phyloP scores from a whole-genome alignment of 768 basidiomycete species.

The Termitomyces bulborhizus region DNA sequence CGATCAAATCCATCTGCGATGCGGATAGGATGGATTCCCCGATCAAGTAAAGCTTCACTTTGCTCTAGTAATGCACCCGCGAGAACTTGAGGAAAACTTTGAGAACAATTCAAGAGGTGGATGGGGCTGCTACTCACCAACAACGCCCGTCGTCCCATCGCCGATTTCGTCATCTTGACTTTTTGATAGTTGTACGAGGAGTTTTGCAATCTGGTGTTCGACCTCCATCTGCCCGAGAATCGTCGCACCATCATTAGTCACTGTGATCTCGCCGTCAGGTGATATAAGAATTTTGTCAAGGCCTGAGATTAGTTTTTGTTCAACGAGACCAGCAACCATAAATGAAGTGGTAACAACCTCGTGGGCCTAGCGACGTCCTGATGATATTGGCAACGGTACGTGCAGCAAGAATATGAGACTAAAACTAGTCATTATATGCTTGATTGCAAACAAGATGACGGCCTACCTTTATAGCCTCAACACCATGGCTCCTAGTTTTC shows the following conservation, averaged over 20 bases:
- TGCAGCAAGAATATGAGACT: constrained; percentile 96
- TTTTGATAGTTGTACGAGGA: constrained; percentile 93
- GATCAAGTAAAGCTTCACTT: constrained; percentile 92
- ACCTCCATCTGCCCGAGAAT: constrained; percentile 99
- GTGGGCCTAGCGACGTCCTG: constrained; percentile 89
- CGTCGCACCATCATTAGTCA: constrained; percentile 98
- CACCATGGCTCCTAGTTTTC: constrained; percentile 88
- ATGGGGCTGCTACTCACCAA: constrained; percentile 56
- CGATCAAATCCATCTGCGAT: constrained; percentile 99
- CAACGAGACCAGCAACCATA: background rate
- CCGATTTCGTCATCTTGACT: constrained; percentile 99
- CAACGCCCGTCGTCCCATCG: constrained; percentile 98
- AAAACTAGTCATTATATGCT: constrained; percentile 2
- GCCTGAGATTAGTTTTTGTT: constrained; percentile 38
- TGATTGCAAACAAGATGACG: constrained; percentile 6
- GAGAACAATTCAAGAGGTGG: constrained; percentile 1
- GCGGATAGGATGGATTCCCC: constrained; percentile 98
- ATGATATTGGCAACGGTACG: constrained; percentile 92
- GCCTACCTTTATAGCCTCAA: constrained; percentile 89
- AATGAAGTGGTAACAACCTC: constrained; percentile 46
- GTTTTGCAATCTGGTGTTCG: constrained; percentile 97
- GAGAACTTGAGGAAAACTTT: constrained; percentile 51
- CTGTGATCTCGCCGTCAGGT: constrained; percentile 97
- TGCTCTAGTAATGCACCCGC: constrained; percentile 97
- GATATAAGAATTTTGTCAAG: constrained; percentile 94